Base-by-base conservation (phyloP, 2,329 filamentous ascomycete genomes). In the Penicillium sp. region DNA sequence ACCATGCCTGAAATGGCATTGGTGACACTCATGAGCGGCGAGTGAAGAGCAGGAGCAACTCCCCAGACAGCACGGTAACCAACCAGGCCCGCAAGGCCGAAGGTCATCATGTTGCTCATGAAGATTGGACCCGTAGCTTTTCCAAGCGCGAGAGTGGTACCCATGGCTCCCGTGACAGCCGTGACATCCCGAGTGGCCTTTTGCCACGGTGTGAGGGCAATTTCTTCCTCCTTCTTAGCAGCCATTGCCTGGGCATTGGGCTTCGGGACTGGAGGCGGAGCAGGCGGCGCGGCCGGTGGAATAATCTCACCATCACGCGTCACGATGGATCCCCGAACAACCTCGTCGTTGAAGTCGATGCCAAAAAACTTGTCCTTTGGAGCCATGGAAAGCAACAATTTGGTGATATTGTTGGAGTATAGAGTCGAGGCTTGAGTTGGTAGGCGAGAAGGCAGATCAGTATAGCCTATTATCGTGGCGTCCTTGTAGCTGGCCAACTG, bases 1-100 rank as follows among this genome's bases (percentile, higher is more conserved):
- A 94, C 89, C 84, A 95, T 87, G 38, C 84, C 87, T 20, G 87
- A 93, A 54, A 94, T 94, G 18, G 89, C 89, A 62, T 95, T 94
- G 6, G 89, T 94, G 23, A 94, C 88, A 53, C 85, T 90, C 89
- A 95, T 94, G 4, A 95, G 71, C 1, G 88, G 89, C 2, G 86
- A 91, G 63, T 94, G 89, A 4, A 95, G 74, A 23, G 88, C 87
- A 6, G 88, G 88, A 0, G 75, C 72, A 9, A 94, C 88, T 37
- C 87, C 87, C 88, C 88, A 94, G 16, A 94, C 86, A 4, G 87
- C 87, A 33, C 88, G 80, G 59, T 95, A 94, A 6, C 88, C 89
- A 48, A 94, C 88, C 18, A 95, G 71, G 54, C 87, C 86, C 33
- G 89, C 87, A 31, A 95, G 72, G 11, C 84, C 82, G 63, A 93